Base-by-base conservation (phyloP, 768 basidiomycete species). In the Trametes coccinea region DNA sequence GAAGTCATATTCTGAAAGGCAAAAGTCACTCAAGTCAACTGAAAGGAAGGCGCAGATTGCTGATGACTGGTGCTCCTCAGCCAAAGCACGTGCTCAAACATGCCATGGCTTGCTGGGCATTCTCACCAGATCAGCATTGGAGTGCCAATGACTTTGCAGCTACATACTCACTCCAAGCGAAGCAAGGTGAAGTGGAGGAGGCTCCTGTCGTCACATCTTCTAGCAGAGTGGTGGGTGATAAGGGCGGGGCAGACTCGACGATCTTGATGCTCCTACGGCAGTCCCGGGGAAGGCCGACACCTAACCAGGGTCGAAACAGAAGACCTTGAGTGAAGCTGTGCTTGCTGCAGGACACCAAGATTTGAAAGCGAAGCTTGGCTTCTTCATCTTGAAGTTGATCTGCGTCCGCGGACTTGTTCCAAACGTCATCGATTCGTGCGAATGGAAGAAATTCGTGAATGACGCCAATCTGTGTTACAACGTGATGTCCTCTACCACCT, bases 351-450 rank as follows among this genome's bases (percentile, higher is more conserved):
- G 51, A 11, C 51, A 37, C 11, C 6, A 39, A 29, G 51, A 53
- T 33, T 34, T 53, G 6, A 34, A 48, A 2, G 46, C 22, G n/a
- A 47, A 27, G 45, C 14, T 56, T 10, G 16, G 48, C 46, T 48
- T 11, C 8, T 31, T 16, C 2, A 48, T 56, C 14, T 10, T 56
- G 45, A 56, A 56, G 31, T 44, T 56, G 5, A 48, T 56, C 17
- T 56, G 55, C 22, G 55, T 56, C 14, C 45, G 45, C 2, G 55
- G 55, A 7, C 27, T 56, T 3, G 31, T 48, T 13, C 55, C 55
- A 27, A 46, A 9, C 2, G 16, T 48, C 17, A 3, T 48, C 22
- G 45, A 56, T 34, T 13, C 46, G 3, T 5, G 4, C 30, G 55
- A 56, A 30, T 56, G 55, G 55, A 56, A 56, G 46, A 8, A 48